A percentile compares a stretch with the other conserved stretches of the same genome.
Conservation (phyloP, 176 grass and related monocot genomes). For the Canna indica region DNA sequence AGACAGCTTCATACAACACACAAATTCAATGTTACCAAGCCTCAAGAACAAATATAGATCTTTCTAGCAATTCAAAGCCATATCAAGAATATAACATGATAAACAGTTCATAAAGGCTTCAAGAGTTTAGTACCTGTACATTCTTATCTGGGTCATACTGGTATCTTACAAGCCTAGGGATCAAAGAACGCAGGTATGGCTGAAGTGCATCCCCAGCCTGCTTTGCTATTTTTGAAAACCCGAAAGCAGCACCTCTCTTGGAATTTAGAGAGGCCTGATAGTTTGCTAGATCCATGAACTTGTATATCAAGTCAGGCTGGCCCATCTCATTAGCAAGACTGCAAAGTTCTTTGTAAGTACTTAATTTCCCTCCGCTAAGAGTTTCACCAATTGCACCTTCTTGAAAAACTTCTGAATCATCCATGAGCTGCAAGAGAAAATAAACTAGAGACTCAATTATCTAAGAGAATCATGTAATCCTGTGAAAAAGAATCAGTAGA, state of each 20-base stretch:
- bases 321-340: slow-evolving; percentile 96
- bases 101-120: not conserved
- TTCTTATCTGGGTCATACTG: slow-evolving; percentile 99
- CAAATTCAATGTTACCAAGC: too few species aligned
- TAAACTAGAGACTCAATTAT: not conserved
- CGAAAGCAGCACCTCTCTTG: slow-evolving; percentile 94
- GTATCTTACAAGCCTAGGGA: slow-evolving; percentile 90
- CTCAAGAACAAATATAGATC: too few species aligned
- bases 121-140: slow-evolving; percentile 56
- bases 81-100: not conserved
- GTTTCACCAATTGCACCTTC: slow-evolving; percentile 78
- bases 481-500: slow-evolving; percentile 7
- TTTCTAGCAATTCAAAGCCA: not conserved
- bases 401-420: slow-evolving; percentile 98
- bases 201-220: slow-evolving; percentile 94
- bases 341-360: slow-evolving; percentile 93
- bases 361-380: slow-evolving; percentile 74
- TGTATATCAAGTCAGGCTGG: slow-evolving; percentile 96
- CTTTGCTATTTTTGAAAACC: slow-evolving; percentile 98
- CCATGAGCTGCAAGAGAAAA: slow-evolving; percentile 53
- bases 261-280: slow-evolving; percentile 97
- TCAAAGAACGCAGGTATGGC: slow-evolving; percentile 72
- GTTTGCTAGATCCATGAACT: slow-evolving; percentile 98
- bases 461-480: not conserved
- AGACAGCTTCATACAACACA: too few species aligned